phyloP scores from a whole-genome alignment of 108 stramenopile genomes.

The Schizochytrium sp. region DNA sequence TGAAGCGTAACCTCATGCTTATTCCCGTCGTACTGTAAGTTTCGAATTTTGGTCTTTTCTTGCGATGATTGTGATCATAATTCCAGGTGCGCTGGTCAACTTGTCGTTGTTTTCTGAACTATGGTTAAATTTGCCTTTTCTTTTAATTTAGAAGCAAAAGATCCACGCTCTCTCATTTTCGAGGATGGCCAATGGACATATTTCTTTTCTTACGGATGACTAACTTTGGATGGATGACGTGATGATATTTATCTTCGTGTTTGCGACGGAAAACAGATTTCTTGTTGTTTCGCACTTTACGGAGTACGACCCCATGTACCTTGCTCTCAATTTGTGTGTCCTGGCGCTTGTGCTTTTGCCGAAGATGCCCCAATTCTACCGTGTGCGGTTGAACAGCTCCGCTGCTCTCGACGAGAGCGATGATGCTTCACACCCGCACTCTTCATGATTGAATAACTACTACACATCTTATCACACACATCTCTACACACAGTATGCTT shows the following conservation, averaged over 20 bases:
- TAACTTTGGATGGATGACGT: too few species aligned
- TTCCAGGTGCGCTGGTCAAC: background rate
- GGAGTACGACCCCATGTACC: conserved; percentile 54
- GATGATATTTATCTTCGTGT: too few species aligned
- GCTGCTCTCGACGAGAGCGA: conserved; percentile 22
- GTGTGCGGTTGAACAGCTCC: conserved; percentile 44
- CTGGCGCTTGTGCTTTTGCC: conserved; percentile 31
- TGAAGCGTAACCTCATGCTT: conserved; percentile 56
- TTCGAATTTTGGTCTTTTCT: background rate
- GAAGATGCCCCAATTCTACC: conserved; percentile 53
- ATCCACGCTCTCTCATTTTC: background rate
- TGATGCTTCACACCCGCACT: conserved; percentile 11
- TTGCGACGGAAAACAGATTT: background rate
- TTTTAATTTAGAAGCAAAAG: background rate
- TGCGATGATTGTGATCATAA: background rate
- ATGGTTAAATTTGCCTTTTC: background rate
- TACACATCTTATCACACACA: background rate
- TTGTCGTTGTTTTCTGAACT: background rate
- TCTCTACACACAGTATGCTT: background rate
- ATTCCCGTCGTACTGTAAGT: conserved; percentile 58
- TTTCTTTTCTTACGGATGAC: background rate
- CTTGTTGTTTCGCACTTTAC: conserved; percentile 47
- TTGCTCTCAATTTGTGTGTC: conserved; percentile 31
- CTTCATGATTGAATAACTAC: conserved; percentile 17
- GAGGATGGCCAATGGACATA: background rate